Conservation (phyloP, 2,329 filamentous ascomycete species). For the Ophiostoma quercus region DNA sequence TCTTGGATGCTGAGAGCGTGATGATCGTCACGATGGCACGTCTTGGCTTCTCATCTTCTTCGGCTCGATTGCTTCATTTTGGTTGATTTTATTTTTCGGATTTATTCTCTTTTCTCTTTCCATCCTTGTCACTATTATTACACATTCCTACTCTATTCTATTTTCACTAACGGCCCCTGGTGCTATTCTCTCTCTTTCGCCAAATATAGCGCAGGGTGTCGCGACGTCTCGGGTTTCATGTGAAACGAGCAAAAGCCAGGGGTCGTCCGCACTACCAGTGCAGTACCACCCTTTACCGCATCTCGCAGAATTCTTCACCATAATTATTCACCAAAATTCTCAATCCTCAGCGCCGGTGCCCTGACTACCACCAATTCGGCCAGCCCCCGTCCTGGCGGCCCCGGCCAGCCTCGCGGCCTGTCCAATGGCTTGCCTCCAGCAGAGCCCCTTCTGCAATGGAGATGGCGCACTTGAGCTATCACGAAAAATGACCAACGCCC, state of each 20-base stretch:
- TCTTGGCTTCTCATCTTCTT: background rate
- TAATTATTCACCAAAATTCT: background rate
- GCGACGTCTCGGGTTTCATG: conserved; percentile 44
- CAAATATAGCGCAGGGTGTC: conserved; percentile 20
- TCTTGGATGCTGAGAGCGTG: conserved; percentile 15
- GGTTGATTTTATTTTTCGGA: background rate
- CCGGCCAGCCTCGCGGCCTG: conserved; percentile 35
- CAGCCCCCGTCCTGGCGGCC: conserved; percentile 22
- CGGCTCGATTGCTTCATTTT: background rate
- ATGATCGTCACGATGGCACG: conserved; percentile 13
- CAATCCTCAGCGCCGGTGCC: background rate
- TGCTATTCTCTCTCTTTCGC: background rate
- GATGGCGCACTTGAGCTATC: conserved; percentile 30
- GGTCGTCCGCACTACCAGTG: background rate
- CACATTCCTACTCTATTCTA: background rate
- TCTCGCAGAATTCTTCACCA: background rate
- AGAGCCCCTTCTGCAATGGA: conserved; percentile 22
- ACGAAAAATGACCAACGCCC: conserved; percentile 26
- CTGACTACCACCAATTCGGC: background rate
- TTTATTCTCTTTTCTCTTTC: background rate
- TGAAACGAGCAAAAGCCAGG: conserved; percentile 37
- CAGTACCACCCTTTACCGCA: background rate
- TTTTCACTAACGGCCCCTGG: background rate
- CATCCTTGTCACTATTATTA: background rate
- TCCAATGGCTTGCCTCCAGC: conserved; percentile 32